A percentile compares a stretch with the other conserved stretches of the same genome.
Conservation (phyloP, 1,139 yeast genomes). For the Suhomyces anneliseae region DNA sequence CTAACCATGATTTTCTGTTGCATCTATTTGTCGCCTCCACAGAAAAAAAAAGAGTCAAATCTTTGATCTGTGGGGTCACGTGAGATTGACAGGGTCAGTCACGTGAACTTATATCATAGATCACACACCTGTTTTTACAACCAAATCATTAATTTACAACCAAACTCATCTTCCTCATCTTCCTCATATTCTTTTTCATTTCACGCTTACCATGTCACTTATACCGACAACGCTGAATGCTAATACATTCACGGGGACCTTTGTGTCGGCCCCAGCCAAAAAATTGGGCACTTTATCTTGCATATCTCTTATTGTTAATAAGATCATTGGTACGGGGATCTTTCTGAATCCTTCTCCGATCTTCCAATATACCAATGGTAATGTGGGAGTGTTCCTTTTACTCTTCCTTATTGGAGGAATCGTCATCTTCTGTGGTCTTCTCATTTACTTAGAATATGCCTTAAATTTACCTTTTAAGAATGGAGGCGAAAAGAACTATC, state of each 20-base stretch:
- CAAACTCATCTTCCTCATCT: no score
- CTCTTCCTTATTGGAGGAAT: constrained; percentile 49
- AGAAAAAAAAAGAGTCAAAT: no score
- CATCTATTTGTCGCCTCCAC: no score
- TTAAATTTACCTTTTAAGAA: constrained; percentile 46
- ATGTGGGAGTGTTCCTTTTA: constrained; percentile 38
- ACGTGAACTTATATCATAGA: background rate
- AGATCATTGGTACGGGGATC: constrained; percentile 55
- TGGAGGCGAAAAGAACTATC: constrained; percentile 54
- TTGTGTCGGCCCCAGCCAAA: background rate
- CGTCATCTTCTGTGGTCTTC: constrained; percentile 47
- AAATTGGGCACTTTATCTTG: constrained; percentile 28
- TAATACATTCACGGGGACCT: background rate
- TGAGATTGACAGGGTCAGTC: background rate
- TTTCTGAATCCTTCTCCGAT: constrained; percentile 52
- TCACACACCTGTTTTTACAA: background rate
- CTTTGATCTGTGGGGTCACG: background rate
- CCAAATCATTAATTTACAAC: background rate
- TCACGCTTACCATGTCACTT: background rate
- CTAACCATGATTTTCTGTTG: no score
- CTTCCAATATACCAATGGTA: constrained; percentile 44
- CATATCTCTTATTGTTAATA: constrained; percentile 44
- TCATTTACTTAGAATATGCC: constrained; percentile 49
- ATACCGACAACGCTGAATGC: background rate
- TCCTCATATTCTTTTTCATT: background rate